phyloP scores from a whole-genome alignment of 108 stramenopile genomes.

The Tribonema minus region DNA sequence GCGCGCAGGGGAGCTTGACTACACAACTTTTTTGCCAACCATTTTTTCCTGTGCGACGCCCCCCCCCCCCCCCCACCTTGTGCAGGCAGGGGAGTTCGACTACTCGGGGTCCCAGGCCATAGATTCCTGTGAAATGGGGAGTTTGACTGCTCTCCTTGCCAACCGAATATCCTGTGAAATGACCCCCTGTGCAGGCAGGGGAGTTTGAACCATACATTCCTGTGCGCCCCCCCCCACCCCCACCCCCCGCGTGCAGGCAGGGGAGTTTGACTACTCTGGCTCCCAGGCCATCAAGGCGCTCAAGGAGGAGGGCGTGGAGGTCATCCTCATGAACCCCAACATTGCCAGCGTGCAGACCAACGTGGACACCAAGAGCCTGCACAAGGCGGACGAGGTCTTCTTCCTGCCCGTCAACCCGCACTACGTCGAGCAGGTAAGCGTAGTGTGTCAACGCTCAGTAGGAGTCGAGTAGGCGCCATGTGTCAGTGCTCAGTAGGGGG shows the following conservation, averaged over 20 bases:
- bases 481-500: too few relatives aligned
- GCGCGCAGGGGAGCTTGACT: too few relatives aligned
- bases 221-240: not conserved
- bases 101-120: conserved; percentile 97
- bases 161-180: too few relatives aligned
- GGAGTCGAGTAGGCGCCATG: too few relatives aligned
- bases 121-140: conserved; percentile 58
- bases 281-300: conserved; percentile 85
- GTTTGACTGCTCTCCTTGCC: conserved; percentile 93
- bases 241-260: not conserved
- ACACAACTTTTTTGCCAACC: too few relatives aligned
- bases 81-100: conserved; percentile 92
- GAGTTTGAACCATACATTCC: conserved; percentile 77
- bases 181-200: conserved; percentile 31
- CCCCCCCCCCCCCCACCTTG: too few relatives aligned
- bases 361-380: conserved; percentile 66
- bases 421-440: conserved; percentile 80
- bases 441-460: too few relatives aligned
- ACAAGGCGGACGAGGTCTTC: conserved; percentile 89
- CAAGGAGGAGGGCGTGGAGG: conserved; percentile 96
- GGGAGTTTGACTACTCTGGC: conserved; percentile 97
- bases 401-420: conserved; percentile 94
- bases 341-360: conserved; percentile 98
- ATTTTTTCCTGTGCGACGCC: too few relatives aligned
- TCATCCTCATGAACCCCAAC: conserved; percentile 98